A percentile compares a stretch with the other conserved stretches of the same genome.
phyloP scores from a whole-genome alignment of 148 eudicot species.

The Cornus suecica region DNA sequence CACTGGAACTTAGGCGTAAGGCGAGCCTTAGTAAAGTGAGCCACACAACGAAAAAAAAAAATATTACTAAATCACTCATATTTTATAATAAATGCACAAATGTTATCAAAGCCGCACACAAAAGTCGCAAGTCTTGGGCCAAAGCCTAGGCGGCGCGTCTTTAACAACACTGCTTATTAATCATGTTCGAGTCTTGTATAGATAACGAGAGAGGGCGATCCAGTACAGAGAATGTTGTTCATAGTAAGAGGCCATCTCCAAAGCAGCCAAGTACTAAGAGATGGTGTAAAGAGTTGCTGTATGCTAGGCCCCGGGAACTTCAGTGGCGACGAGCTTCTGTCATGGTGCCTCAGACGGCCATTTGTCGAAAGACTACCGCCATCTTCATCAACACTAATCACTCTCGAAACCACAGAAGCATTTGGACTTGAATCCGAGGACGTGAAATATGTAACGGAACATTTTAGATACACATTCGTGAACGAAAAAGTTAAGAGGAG shows the following conservation, averaged over 20 bases:
- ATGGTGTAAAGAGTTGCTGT: constrained; percentile 77
- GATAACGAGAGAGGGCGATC: constrained; percentile 92
- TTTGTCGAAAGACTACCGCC: constrained; percentile 79
- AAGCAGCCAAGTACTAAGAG: constrained; percentile 76
- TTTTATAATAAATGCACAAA: too few relatives aligned
- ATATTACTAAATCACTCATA: too few relatives aligned
- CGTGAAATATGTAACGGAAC: constrained; percentile 85
- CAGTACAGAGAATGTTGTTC: constrained; percentile 85
- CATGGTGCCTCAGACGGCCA: constrained; percentile 86
- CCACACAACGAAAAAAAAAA: too few relatives aligned
- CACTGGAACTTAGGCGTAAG: too few relatives aligned
- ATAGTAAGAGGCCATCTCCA: constrained; percentile 86
- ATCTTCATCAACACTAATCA: constrained; percentile 66
- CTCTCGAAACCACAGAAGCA: constrained; percentile 91
- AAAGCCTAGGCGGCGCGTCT: too few relatives aligned
- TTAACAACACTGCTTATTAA: background rate
- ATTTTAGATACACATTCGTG: constrained; percentile 87
- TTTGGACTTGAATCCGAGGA: constrained; percentile 83
- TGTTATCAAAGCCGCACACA: too few relatives aligned
- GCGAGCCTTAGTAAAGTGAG: too few relatives aligned
- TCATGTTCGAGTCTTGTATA: constrained; percentile 9
- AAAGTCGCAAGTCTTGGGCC: too few relatives aligned
- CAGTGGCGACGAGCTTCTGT: constrained; percentile 88
- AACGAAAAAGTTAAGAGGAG: constrained; percentile 85
- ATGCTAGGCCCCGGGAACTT: constrained; percentile 95